These are phyloP conservation scores for Neofusicoccum ribis DNA, from an alignment of 2,329 filamentous ascomycete species.

Conservation along the genomic window DNA sequence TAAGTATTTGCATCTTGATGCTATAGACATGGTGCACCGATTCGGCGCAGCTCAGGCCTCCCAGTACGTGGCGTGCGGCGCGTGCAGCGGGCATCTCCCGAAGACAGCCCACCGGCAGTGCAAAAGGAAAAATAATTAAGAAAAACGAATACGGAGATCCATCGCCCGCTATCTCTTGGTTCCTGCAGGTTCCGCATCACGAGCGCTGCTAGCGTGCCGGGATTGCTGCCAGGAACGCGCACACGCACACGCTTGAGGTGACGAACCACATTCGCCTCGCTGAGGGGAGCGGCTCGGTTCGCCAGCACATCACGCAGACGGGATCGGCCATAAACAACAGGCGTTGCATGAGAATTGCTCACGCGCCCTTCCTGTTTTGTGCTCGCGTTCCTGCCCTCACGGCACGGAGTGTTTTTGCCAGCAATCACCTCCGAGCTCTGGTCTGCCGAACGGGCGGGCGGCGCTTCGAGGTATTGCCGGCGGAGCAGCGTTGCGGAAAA, in stretches of 20 bases:
- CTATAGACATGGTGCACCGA: background rate
- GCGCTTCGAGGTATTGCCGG: no score
- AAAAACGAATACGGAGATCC: background rate
- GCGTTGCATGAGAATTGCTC: background rate
- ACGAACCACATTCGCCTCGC: background rate
- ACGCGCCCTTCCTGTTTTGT: background rate
- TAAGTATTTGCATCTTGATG: background rate
- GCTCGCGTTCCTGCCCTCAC: background rate
- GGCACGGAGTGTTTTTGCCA: background rate
- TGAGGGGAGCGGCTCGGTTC: background rate
- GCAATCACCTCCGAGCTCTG: background rate
- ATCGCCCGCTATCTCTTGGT: background rate
- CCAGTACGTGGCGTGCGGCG: background rate
- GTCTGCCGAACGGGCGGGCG: background rate
- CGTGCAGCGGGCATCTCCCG: background rate
- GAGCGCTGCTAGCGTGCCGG: background rate
- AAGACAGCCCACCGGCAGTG: no score
- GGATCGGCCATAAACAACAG: background rate
- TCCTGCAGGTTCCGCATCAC: background rate
- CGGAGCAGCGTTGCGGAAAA: background rate
- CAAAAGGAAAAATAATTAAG: background rate
- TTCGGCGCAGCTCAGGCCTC: conserved; percentile 3
- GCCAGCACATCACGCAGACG: background rate
- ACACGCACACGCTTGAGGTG: background rate
- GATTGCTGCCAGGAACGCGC: background rate